These are phyloP conservation scores for Alternaria sp. DNA, from an alignment of 2,329 filamentous ascomycete species.

Conservation along the genomic window DNA sequence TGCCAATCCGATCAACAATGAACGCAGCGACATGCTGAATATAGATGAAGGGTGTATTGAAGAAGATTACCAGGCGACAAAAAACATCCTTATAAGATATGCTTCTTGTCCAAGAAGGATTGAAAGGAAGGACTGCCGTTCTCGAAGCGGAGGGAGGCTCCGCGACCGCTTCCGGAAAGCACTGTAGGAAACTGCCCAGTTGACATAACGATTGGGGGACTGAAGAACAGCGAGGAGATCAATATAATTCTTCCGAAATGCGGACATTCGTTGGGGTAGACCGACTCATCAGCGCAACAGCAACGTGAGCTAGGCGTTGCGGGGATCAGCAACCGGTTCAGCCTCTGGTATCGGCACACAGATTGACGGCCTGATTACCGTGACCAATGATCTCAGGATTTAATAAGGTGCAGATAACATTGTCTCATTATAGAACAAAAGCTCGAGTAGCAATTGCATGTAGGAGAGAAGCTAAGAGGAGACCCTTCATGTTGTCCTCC, in stretches of 20 bases:
- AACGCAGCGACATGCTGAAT: neutral
- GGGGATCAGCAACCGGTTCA: neutral
- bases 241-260: neutral
- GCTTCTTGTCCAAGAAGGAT: neutral
- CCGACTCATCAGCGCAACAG: neutral
- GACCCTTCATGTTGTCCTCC: neutral
- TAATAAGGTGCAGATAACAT: neutral
- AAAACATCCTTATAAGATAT: neutral
- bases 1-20: neutral
- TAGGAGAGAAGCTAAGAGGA: neutral
- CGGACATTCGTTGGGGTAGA: neutral
- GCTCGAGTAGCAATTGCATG: neutral
- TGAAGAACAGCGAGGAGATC: neutral
- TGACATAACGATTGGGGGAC: neutral
- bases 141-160: neutral
- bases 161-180: neutral
- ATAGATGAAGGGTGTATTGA: neutral
- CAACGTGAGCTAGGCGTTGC: neutral
- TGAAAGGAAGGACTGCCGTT: neutral
- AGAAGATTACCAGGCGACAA: neutral
- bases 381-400: neutral
- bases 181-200: neutral
- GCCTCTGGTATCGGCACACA: neutral
- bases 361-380: neutral
- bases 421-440: neutral